These are phyloP conservation scores for Aspergillus aculeatinus DNA, from an alignment of 2,329 filamentous ascomycete genomes.

Conservation along the genomic window DNA sequence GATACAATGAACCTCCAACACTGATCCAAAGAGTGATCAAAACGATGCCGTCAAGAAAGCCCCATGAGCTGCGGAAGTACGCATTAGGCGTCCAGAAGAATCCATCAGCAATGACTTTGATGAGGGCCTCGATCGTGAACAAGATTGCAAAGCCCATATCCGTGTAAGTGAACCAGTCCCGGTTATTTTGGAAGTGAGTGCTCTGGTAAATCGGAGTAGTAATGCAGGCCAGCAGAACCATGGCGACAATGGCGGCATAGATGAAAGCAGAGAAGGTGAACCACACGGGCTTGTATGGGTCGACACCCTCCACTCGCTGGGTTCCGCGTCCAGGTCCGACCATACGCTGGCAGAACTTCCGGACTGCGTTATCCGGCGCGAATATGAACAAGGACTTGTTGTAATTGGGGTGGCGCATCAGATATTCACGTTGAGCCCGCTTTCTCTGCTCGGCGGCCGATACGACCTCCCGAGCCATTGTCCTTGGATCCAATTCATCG, in stretches of 20 bases:
- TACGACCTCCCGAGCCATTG: conserved; percentile 88
- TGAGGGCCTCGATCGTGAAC: conserved; percentile 80
- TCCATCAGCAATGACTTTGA: conserved; percentile 94
- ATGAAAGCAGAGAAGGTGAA: conserved; percentile 91
- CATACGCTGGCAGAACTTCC: conserved; percentile 79
- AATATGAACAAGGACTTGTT: conserved; percentile 93
- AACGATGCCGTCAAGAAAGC: conserved; percentile 89
- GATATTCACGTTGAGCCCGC: conserved; percentile 84
- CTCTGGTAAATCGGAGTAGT: conserved; percentile 94
- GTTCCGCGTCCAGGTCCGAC: conserved; percentile 87
- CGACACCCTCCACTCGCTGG: conserved; percentile 83
- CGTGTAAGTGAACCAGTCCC: conserved; percentile 93
- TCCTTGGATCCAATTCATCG: conserved; percentile 76
- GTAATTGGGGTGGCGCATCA: conserved; percentile 82
- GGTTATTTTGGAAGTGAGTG: conserved; percentile 70
- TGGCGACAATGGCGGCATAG: conserved; percentile 89
- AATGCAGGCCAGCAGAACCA: conserved; percentile 94
- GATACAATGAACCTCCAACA: conserved; percentile 75
- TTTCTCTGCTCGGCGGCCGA: conserved; percentile 79
- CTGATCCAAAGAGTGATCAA: conserved; percentile 94
- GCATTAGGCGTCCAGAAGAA: conserved; percentile 97
- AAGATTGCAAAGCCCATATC: conserved; percentile 85
- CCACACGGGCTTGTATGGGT: conserved; percentile 87
- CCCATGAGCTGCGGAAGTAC: conserved; percentile 95
- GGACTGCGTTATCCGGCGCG: conserved; percentile 71